Evolutionary conservation across 208 protist species (phyloP).

Genomic region (Acanthamoeba lenticulata): DNA sequence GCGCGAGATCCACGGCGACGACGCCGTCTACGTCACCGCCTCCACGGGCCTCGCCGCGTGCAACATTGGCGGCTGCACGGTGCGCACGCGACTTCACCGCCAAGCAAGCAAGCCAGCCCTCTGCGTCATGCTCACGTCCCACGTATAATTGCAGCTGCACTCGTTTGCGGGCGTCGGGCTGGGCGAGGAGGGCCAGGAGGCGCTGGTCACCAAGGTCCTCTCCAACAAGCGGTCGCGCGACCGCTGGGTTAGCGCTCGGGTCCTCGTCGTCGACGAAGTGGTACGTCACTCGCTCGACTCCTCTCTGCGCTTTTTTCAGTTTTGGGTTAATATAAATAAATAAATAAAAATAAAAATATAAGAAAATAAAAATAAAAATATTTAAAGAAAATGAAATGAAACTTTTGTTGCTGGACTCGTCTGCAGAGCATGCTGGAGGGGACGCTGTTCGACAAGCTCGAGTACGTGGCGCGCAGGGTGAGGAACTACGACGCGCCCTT

Average conservation of each 20-base stretch:
- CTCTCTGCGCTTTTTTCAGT: background rate
- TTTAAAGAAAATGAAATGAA: too few species aligned
- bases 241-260: background rate
- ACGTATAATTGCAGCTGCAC: conserved; percentile 20
- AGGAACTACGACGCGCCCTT: conserved; percentile 68
- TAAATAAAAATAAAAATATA: background rate
- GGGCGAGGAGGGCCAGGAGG: conserved; percentile 23
- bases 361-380: too few species aligned
- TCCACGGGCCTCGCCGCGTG: conserved; percentile 81
- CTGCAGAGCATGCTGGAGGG: conserved; percentile 74
- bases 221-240: background rate
- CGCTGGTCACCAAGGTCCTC: conserved; percentile 17
- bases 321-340: background rate
- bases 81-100: background rate
- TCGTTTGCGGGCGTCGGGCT: conserved; percentile 53
- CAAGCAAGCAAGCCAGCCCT: background rate
- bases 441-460: conserved; percentile 79
- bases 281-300: background rate
- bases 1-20: conserved; percentile 21
- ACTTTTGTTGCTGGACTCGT: background rate
- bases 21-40: conserved; percentile 73
- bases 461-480: conserved; percentile 69
- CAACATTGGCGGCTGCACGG: conserved; percentile 33
- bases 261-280: conserved; percentile 54
- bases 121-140: background rate